Evolutionary conservation across 768 basidiomycete genomes (phyloP).

Genomic region (Boletellus ananas): DNA sequence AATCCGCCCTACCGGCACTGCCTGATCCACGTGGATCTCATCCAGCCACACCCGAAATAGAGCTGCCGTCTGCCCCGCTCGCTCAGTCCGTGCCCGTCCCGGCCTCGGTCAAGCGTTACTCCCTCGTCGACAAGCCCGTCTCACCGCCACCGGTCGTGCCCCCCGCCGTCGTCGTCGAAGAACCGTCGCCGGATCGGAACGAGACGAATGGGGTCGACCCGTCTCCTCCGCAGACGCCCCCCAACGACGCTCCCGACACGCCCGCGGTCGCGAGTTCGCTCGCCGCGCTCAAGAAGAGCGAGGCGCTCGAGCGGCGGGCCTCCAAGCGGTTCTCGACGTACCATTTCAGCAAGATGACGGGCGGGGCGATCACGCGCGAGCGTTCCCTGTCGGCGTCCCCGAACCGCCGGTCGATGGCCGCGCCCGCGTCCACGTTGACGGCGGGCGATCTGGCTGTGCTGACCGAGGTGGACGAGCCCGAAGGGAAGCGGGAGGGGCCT

Average conservation of each 20-base stretch:
- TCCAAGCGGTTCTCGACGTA: conserved; percentile 96
- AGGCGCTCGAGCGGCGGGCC: conserved; percentile 84
- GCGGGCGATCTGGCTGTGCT: conserved; percentile 70
- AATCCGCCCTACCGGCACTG: background rate
- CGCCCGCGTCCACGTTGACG: conserved; percentile 52
- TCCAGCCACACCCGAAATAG: conserved; percentile 19
- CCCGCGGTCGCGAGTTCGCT: conserved; percentile 77
- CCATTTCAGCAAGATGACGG: conserved; percentile 91
- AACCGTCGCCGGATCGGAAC: conserved; percentile 23
- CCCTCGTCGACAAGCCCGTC: conserved; percentile 70
- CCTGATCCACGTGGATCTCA: conserved; percentile 7
- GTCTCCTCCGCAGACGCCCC: conserved; percentile 37
- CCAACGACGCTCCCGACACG: conserved; percentile 37
- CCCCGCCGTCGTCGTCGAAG: conserved; percentile 45
- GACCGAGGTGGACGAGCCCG: conserved; percentile 63
- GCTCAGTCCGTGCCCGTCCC: conserved; percentile 41
- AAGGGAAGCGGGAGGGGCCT: conserved; percentile 14
- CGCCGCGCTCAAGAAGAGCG: conserved; percentile 83
- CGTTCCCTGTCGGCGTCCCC: conserved; percentile 44
- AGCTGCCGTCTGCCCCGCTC: conserved; percentile 29
- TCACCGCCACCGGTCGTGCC: conserved; percentile 39
- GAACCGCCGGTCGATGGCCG: conserved; percentile 68
- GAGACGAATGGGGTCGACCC: conserved; percentile 25
- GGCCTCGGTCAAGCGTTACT: conserved; percentile 71
- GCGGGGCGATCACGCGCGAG: conserved; percentile 43